Conservation (phyloP, 2,329 filamentous ascomycete genomes). For the Exophiala phaeomuriformis region DNA sequence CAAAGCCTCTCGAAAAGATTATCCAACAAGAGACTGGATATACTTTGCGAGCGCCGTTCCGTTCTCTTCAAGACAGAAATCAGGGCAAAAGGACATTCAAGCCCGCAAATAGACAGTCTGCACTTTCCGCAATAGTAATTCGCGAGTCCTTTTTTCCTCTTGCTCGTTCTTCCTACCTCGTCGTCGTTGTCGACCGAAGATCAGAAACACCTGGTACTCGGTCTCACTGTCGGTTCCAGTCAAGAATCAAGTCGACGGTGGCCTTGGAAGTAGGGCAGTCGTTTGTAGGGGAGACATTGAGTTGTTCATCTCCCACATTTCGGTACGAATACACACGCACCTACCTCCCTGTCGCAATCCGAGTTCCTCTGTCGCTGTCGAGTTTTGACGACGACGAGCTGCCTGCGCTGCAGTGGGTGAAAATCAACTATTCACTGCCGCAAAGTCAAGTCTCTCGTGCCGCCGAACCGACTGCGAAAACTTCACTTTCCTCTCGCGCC, state of each 20-base stretch:
- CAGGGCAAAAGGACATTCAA: constrained; percentile 13
- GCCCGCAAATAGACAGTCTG: constrained; percentile 21
- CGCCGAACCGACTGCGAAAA: not conserved
- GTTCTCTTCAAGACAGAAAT: constrained; percentile 16
- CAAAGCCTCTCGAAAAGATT: constrained; percentile 1
- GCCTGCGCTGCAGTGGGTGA: constrained; percentile 9
- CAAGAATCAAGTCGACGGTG: constrained; percentile 14
- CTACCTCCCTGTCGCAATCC: constrained; percentile 13
- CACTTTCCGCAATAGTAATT: constrained; percentile 26
- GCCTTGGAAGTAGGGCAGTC: constrained; percentile 20
- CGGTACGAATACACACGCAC: constrained; percentile 38
- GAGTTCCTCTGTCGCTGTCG: constrained; percentile 13
- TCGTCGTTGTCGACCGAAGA: constrained; percentile 7
- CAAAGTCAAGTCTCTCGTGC: constrained; percentile 10
- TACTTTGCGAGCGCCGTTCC: constrained; percentile 10
- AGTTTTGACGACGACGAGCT: constrained; percentile 9
- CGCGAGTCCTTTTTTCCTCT: constrained; percentile 17
- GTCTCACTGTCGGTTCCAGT: constrained; percentile 5
- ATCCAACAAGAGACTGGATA: constrained; percentile 1
- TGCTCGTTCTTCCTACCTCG: constrained; percentile 14
- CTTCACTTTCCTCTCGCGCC: constrained; percentile 3
- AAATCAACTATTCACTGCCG: constrained; percentile 7
- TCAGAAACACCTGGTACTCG: constrained; percentile 4
- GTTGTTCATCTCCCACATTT: constrained; percentile 87
- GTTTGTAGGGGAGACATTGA: constrained; percentile 84